Evolutionary conservation across 2,329 filamentous ascomycete species (phyloP), one percentile per base, ranked within the genome.

Genomic region (Berkeleyomyces rouxiae): DNA sequence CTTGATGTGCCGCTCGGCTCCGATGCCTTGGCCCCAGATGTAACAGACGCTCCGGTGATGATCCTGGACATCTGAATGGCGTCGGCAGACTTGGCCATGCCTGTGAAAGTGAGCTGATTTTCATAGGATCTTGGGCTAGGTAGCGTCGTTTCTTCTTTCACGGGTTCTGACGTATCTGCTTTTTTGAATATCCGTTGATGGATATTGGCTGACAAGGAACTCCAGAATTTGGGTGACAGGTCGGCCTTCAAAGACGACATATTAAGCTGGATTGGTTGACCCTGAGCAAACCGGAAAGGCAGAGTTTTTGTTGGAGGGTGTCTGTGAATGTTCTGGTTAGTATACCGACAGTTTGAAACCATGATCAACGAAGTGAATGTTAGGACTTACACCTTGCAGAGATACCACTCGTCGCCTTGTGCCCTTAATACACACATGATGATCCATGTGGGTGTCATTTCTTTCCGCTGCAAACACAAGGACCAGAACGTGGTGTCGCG

Each of bases 391-490:
- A 82, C 72, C 71, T 86, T 80, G 61, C 89, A 76, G 65, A 91
- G 75, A 83, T 86, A 91, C 88, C 88, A 95, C 65, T 79, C 80
- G 70, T 93, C 88, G 61, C 88, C 88, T 68, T 79, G 78, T 69
- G 87, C 77, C 70, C 85, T 84, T 70, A 90, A 79, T 61, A 83
- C 83, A 55, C 87, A 79, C 67, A 85, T 84, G 46, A 95, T 74
- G 66, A 85, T 82, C 88, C 89, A 96, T 61, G 80, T 76, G 11
- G 79, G 70, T 7, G 78, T 78, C 88, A 91, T 95, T n/a, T 82
- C 83, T 64, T 77, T 76, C 68, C 84, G 85, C 68, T 79, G 82
- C 66, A 95, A 84, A 74, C 90, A 87, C 13, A 84, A 76, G 43
- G 81, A 77, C 63, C 85, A 82, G 65, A 84, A 79, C 60, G 49